phyloP scores from a whole-genome alignment of 495 filamentous ascomycete genomes.

The Trichocladium antarcticum region DNA sequence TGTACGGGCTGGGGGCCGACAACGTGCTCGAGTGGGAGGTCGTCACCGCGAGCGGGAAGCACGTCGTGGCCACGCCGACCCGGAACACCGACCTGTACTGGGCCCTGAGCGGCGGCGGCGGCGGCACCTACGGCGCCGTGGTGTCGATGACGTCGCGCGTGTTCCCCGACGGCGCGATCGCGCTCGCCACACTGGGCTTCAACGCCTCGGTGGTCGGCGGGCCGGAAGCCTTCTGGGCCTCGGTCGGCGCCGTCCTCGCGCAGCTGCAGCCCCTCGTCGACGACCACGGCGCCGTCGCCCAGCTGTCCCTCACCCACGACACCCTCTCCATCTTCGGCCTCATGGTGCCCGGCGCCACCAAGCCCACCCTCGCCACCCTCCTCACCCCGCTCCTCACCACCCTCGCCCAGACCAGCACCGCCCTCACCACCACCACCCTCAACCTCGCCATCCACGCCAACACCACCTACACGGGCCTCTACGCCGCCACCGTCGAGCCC shows the following conservation, averaged over 20 bases:
- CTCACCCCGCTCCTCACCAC: conserved; percentile 21
- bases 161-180: conserved; percentile 17
- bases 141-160: conserved; percentile 32
- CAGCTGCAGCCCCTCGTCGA: no score
- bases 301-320: conserved; percentile 33
- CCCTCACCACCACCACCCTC: no score
- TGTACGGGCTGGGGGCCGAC: conserved; percentile 50
- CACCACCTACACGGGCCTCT: conserved; percentile 13
- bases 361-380: conserved; percentile 5
- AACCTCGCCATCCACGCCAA: conserved; percentile 20
- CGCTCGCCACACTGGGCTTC: conserved; percentile 9
- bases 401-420: conserved; percentile 16
- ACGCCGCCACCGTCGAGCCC: neutral
- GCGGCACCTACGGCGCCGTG: conserved; percentile 45
- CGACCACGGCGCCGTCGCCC: no score
- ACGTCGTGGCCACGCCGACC: conserved; percentile 34
- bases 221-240: no score
- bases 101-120: conserved; percentile 49
- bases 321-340: conserved; percentile 31
- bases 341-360: conserved; percentile 20
- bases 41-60: conserved; percentile 36
- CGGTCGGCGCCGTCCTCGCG: no score
- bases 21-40: conserved; percentile 49
- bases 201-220: no score
- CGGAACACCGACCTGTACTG: conserved; percentile 47